Percentiles rank a stretch among this genome's conserved stretches.
Evolutionary conservation across 2,329 filamentous ascomycete species (phyloP).

Genomic region (Xylaria sp.): DNA sequence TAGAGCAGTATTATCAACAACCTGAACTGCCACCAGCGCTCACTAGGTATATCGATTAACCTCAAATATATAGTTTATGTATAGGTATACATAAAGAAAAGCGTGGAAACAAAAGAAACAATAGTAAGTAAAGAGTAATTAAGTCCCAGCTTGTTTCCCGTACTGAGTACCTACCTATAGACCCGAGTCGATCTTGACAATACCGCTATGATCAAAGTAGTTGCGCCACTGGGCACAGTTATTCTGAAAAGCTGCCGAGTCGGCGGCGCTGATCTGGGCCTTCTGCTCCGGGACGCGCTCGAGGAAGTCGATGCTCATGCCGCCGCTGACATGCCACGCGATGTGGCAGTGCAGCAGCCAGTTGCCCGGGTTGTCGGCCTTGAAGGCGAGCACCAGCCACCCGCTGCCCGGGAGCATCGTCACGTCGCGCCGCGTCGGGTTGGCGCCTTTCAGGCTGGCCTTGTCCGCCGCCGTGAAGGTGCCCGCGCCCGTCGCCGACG

Average conservation of each 20-base stretch:
- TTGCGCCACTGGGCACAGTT: conserved; percentile 38
- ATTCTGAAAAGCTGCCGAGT: conserved; percentile 31
- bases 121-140: neutral
- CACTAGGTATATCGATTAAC: neutral
- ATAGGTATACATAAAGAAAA: neutral
- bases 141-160: neutral
- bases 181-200: conserved; percentile 38
- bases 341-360: conserved; percentile 63
- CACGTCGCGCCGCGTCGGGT: conserved; percentile 60
- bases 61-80: neutral
- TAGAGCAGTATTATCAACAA: neutral
- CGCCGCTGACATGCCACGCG: conserved; percentile 61
- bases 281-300: conserved; percentile 49
- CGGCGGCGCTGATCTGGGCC: conserved; percentile 32
- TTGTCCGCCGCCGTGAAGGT: conserved; percentile 43
- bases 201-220: conserved; percentile 32
- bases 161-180: conserved; percentile 25
- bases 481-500: conserved; percentile 34
- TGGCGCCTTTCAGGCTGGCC: conserved; percentile 51
- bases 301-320: conserved; percentile 64
- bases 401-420: conserved; percentile 57
- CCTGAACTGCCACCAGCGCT: neutral
- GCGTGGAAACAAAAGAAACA: neutral
- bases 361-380: conserved; percentile 61
- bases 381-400: conserved; percentile 60